Base-by-base conservation (phyloP, 257 asterid species). In the Cynanchum wilfordii region DNA sequence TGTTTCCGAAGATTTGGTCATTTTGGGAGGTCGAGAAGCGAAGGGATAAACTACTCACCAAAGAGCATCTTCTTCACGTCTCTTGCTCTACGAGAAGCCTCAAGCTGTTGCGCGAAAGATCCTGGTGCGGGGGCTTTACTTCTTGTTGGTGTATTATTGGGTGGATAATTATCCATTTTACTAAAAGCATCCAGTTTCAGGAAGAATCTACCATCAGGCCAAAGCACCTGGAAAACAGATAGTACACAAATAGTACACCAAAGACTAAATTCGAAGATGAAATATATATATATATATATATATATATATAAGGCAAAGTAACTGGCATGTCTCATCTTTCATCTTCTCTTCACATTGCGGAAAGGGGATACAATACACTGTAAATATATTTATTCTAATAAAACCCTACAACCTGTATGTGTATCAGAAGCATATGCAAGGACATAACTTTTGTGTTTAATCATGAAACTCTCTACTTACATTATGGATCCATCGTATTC, bases 11-110 rank as follows among this genome's bases (percentile, higher is more conserved):
- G 22, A 62, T 44, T 16, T 15, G 45, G 67, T 16, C 67, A 10
- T 1, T 60, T 29, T 60, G 4, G 38, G 38, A 33, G 38, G 38
- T 33, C 5, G 38, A 33, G 38, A 33, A 33, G 22, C 66, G 29
- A 36, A 51, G 16, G 29, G 76, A 68, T 69, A 70, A 9, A 33
- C 56, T 70, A 85, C 98, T 92, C 82, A 92, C 98, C 83, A 78
- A 82, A 92, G 66, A 95, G 82, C 88, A 92, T 84, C 81, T 92
- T 90, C 79, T 92, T 88, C 79, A 95, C 97, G 79, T 89, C 88
- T 73, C 84, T 90, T 63, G 99, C 99, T 78, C 91, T 80, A 72
- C 99, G 99, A 76, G 96, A 87, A 75, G 99, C 98, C 90, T 95
- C 99, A 45, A 92, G 97, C 79, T 90, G 98, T 72, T 90, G 91